Evolutionary conservation across 164 flowering plant species (phyloP), one percentile per base, ranked within the genome.

Genomic region (Vitis cinerea): DNA sequence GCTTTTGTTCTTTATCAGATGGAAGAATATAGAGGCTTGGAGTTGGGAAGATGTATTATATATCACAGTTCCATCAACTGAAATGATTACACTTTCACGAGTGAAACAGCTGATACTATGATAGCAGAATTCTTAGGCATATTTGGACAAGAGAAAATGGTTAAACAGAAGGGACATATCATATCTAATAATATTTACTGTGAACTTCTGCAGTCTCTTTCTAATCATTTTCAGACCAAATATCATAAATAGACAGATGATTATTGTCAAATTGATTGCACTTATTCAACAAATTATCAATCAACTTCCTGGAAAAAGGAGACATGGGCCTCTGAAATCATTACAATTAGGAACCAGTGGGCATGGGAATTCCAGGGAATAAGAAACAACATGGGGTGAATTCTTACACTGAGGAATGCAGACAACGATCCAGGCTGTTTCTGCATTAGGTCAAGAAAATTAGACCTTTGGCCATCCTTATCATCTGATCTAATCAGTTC

Each of bases 111-210:
- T 15, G 50, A 37, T 37, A 61, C 49, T 31, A 58, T 30, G 31
- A 31, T 60, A 7, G 27, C 48, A 60, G n/a, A 29, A 54, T 29
- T 53, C 9, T 16, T 23, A 70, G 67, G 74, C 64, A 49, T 71
- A 30, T 44, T 13, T 50, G 30, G 63, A 67, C 59, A 68, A 60
- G 50, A 65, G 69, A 16, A 59, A 59, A 69, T 14, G 66, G 61
- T 64, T 30, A 53, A 47, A 60, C 50, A 67, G 59, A 74, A 64
- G 52, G 61, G 54, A 67, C 71, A 68, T 29, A 63, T 59, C 59
- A 16, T 54, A 11, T 48, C 17, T n/a, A 56, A 52, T 29, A 48
- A 48, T 68, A 16, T 8, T 67, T 37, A 37, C 44, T 3, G 44
- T 37, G 44, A 37, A 37, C 44, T 37, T 37, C 44, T 37, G 44